Evolutionary conservation across 495 filamentous ascomycete species (phyloP).

Genomic region (Chaetomium cochliodes): DNA sequence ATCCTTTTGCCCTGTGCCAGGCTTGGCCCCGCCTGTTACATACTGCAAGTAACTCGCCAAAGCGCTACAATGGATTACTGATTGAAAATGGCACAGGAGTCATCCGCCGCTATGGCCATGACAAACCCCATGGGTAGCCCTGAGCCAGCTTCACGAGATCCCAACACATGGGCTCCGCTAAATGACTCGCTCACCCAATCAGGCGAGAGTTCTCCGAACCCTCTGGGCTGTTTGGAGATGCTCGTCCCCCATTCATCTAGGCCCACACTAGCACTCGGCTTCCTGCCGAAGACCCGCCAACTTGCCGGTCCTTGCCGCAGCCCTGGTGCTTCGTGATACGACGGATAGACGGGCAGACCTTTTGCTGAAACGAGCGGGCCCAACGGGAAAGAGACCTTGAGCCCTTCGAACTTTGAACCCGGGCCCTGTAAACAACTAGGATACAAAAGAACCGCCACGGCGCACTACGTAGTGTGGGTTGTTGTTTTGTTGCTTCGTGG

Average conservation of each 20-base stretch:
- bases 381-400: background rate
- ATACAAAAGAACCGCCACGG: too few species aligned
- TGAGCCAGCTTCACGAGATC: background rate
- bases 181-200: slow-evolving; percentile 4
- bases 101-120: background rate
- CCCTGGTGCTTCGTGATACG: background rate
- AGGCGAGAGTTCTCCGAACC: background rate
- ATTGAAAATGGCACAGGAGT: background rate
- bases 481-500: too few species aligned
- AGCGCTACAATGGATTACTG: background rate
- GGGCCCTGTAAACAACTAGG: too few species aligned
- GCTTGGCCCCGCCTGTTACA: too few species aligned
- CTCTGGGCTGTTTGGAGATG: background rate
- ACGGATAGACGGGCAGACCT: background rate
- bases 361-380: background rate
- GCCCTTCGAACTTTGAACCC: too few species aligned
- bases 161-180: background rate
- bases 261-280: background rate
- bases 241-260: background rate
- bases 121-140: background rate
- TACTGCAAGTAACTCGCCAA: too few species aligned
- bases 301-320: background rate
- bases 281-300: background rate
- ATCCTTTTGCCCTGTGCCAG: too few species aligned
- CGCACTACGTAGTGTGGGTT: too few species aligned